phyloP scores from a whole-genome alignment of 176 grass and related monocot species.

The Panicum miliaceum region DNA sequence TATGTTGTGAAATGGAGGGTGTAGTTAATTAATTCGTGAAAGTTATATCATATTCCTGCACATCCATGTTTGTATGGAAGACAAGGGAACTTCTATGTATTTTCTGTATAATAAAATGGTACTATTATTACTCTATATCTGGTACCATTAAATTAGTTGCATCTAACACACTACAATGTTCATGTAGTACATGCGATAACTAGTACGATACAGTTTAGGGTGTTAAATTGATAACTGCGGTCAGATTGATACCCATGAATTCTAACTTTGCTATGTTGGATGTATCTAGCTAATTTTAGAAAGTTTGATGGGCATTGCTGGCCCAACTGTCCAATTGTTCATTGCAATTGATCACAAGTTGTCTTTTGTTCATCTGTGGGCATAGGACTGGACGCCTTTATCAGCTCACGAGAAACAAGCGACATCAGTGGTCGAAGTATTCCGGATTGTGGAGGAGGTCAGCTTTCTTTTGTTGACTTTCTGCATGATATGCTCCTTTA shows the following conservation, averaged over 20 bases:
- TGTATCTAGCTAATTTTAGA: neutral
- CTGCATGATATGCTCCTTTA: constrained; percentile 15
- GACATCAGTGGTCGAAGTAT: constrained; percentile 83
- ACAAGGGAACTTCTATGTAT: neutral
- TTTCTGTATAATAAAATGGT: constrained; percentile 19
- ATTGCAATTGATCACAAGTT: constrained; percentile 26
- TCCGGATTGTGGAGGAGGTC: constrained; percentile 92
- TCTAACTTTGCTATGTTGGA: neutral
- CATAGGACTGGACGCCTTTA: constrained; percentile 81
- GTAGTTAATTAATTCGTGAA: constrained; percentile 29
- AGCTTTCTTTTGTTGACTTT: constrained; percentile 41
- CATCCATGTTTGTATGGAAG: constrained; percentile 10
- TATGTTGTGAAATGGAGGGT: neutral
- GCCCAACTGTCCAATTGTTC: neutral
- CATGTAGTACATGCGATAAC: neutral
- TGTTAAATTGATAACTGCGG: constrained; percentile 23
- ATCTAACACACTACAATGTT: constrained; percentile 16
- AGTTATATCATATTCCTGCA: neutral
- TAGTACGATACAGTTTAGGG: constrained; percentile 24
- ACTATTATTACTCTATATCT: constrained; percentile 4
- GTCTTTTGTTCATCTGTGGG: constrained; percentile 32
- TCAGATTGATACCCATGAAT: constrained; percentile 7
- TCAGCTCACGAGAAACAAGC: constrained; percentile 72
- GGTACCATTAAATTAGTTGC: neutral
- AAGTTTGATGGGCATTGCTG: neutral